Base-by-base conservation (phyloP, 116 monocot species). In the Zostera marina region DNA sequence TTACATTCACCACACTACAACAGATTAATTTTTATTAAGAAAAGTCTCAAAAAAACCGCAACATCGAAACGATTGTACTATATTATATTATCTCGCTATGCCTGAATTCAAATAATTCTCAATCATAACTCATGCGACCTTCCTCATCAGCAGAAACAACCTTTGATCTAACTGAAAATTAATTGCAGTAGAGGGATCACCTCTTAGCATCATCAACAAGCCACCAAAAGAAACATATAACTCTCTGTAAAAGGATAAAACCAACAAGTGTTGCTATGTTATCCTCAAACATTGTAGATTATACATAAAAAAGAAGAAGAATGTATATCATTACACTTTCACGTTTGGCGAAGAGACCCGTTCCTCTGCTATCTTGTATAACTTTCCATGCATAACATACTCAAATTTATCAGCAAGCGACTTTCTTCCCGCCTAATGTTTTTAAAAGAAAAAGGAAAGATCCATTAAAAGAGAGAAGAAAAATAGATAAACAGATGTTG, bases 301-400 rank as follows among this genome's bases (percentile, higher is more conserved):
- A 58, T 42, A 9, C 17, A 49, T 14, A 38, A 41, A 41, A 12
- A 52, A 1, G 12, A 54, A 54, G 11, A 59, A 10, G 1, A 14
- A 44, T 32, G 5, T 32, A 32, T 32, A 32, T 32, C 32, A 32
- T 47, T 61, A 61, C 61, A 61, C 61, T 61, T 61, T 61, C 20
- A 61, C 23, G 32, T 15, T 61, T 15, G 47, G 26, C 32, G 46
- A 44, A 26, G 24, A 25, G 5, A 47, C 61, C 9, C 26, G 22
- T 46, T 47, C 26, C 55, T 94, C 89, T 32, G 89, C 79, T 41
- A 96, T 96, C 56, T 81, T 89, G 56, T 85, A 98, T 15, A 98
- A 74, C 54, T 89, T 98, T 63, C 96, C 96, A 65, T 98, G 90
- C 96, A 98, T 98, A 41, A 98, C 90, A 71, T 98, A 98, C 72